Percentiles rank a stretch among this genome's conserved stretches.
Evolutionary conservation across 2,329 filamentous ascomycete species (phyloP).

Genomic region (Nigrospora sphaerica): DNA sequence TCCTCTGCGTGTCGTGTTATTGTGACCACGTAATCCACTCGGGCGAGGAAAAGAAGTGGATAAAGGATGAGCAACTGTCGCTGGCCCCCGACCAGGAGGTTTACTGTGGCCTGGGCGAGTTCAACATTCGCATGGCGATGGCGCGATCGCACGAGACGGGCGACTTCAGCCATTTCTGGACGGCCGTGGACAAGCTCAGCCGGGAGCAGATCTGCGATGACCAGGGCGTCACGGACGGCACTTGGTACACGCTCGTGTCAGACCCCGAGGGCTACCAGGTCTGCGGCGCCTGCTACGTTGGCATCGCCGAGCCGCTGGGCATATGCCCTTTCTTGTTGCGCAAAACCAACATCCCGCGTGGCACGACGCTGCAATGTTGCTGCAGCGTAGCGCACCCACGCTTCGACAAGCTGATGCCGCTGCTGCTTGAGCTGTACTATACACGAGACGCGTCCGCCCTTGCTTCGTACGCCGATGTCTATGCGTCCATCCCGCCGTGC

Average conservation of each 20-base stretch:
- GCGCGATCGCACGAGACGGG: conserved; percentile 18
- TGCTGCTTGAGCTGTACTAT: conserved; percentile 19
- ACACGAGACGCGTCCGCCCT: conserved; percentile 17
- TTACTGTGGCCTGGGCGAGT: conserved; percentile 20
- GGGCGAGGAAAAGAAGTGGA: conserved; percentile 18
- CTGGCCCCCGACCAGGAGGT: conserved; percentile 3
- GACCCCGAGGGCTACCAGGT: conserved; percentile 24
- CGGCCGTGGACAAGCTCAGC: conserved; percentile 16
- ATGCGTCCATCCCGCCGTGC: conserved; percentile 21
- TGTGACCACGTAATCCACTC: conserved; percentile 25
- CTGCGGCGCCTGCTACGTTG: conserved; percentile 27
- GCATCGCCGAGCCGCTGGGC: conserved; percentile 21
- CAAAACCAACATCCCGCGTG: conserved; percentile 9
- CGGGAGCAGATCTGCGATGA: conserved; percentile 21
- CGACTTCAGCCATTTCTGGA: conserved; percentile 27
- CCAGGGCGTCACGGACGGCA: conserved; percentile 17
- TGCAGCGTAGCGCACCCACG: conserved; percentile 25
- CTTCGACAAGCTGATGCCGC: conserved; percentile 11
- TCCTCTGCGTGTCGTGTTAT: conserved; percentile 29
- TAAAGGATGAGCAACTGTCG: conserved; percentile 8
- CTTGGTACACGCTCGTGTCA: conserved; percentile 27
- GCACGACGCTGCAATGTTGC: conserved; percentile 19
- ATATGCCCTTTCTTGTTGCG: conserved; percentile 21
- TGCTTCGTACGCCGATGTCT: conserved; percentile 18
- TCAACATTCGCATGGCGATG: conserved; percentile 23